Percentiles rank a stretch among this genome's conserved stretches.
These are phyloP conservation scores for Chiua sp. DNA, from an alignment of 1,284 basidiomycete genomes.

Conservation along the genomic window DNA sequence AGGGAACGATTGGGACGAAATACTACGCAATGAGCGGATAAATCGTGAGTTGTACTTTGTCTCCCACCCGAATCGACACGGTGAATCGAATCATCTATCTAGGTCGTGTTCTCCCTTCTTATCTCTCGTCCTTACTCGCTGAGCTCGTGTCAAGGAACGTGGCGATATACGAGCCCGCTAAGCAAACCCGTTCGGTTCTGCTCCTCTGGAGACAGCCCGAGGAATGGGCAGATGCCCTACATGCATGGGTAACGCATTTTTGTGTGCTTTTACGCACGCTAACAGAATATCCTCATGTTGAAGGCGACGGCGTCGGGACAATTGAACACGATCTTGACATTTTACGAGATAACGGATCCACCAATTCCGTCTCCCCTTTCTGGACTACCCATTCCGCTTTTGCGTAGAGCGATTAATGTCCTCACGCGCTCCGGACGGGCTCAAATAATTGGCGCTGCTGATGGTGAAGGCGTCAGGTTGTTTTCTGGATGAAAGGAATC, in stretches of 20 bases:
- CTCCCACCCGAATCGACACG: background rate
- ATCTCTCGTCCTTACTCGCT: constrained; percentile 62
- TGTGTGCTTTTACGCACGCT: background rate
- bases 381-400: constrained; percentile 65
- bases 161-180: constrained; percentile 74
- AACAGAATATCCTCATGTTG: background rate
- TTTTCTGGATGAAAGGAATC: constrained; percentile 47
- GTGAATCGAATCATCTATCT: background rate
- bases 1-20: constrained; percentile 76
- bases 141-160: constrained; percentile 64
- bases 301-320: constrained; percentile 74
- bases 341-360: constrained; percentile 82
- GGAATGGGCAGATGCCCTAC: constrained; percentile 81
- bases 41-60: constrained; percentile 55
- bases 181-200: constrained; percentile 68
- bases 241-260: constrained; percentile 66
- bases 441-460: constrained; percentile 72
- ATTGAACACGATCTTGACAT: constrained; percentile 81
- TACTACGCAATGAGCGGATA: constrained; percentile 75
- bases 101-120: constrained; percentile 65
- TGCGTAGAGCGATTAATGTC: constrained; percentile 68
- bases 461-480: constrained; percentile 81
- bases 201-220: constrained; percentile 77
- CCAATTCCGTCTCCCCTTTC: constrained; percentile 68
- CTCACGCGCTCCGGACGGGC: constrained; percentile 68